Evolutionary conservation across 441 rosid genomes (phyloP).

Genomic region (Syzygium malaccense): DNA sequence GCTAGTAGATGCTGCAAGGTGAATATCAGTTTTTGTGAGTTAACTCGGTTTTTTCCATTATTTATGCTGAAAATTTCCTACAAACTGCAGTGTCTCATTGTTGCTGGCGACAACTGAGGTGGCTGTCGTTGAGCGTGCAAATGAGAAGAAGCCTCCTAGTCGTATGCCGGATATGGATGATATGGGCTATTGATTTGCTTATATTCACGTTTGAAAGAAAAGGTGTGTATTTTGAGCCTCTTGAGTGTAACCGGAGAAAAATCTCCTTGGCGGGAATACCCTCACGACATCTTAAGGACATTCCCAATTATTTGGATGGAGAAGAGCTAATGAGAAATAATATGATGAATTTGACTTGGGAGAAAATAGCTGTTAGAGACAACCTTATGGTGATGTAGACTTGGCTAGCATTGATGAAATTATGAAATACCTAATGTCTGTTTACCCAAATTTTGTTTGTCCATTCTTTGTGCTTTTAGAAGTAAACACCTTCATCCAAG

Average conservation of each 20-base stretch:
- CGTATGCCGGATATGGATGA: constrained; percentile 60
- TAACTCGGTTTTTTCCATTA: background rate
- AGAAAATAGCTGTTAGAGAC: background rate
- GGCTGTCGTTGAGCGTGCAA: constrained; percentile 43
- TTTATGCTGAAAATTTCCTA: background rate
- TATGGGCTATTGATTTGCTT: constrained; percentile 38
- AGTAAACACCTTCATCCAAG: background rate
- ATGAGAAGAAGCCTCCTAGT: constrained; percentile 44
- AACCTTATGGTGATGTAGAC: background rate
- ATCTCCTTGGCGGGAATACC: background rate
- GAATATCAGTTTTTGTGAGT: background rate
- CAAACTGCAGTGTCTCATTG: constrained; percentile 57
- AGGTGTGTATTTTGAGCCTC: background rate
- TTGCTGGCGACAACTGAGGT: constrained; percentile 91
- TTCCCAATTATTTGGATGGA: background rate
- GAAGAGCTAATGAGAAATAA: background rate
- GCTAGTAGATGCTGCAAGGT: constrained; percentile 88
- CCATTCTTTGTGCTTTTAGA: background rate
- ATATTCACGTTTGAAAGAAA: background rate
- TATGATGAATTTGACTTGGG: background rate
- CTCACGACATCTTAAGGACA: background rate
- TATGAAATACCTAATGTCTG: background rate
- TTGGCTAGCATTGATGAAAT: background rate
- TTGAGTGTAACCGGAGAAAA: background rate
- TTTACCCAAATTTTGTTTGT: background rate